These are phyloP conservation scores for Syzygium aromaticum DNA, from an alignment of 345 rosid genomes.

Conservation along the genomic window DNA sequence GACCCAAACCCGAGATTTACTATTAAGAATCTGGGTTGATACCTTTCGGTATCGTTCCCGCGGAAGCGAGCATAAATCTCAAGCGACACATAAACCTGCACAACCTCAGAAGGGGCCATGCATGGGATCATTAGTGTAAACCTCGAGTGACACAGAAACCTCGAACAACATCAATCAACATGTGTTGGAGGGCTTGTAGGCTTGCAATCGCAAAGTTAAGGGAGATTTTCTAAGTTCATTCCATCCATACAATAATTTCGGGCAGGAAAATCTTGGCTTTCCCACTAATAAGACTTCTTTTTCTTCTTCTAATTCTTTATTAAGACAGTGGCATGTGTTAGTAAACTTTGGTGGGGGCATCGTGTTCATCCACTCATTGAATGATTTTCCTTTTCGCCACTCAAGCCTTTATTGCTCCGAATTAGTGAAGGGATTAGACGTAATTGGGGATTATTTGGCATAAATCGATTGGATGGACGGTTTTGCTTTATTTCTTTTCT, in stretches of 20 bases:
- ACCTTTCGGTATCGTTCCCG: background rate
- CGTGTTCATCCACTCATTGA: background rate
- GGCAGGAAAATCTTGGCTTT: background rate
- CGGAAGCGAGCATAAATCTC: accelerated
- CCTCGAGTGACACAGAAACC: background rate
- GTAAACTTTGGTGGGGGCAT: background rate
- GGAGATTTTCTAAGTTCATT: background rate
- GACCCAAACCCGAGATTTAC: background rate
- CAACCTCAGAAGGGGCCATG: background rate
- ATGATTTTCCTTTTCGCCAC: background rate
- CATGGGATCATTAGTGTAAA: background rate
- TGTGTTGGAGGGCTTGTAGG: background rate
- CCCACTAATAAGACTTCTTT: background rate
- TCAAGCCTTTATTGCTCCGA: background rate
- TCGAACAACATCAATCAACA: background rate
- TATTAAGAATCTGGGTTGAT: background rate
- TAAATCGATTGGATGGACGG: conserved; percentile 4
- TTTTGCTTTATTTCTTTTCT: background rate
- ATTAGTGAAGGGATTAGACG: background rate
- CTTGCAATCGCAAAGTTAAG: background rate
- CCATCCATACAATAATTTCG: background rate
- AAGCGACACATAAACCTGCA: background rate
- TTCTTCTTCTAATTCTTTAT: background rate
- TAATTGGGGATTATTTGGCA: background rate
- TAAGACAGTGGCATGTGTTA: background rate